Conservation (phyloP, 441 rosid species). For the Breynia disticha region DNA sequence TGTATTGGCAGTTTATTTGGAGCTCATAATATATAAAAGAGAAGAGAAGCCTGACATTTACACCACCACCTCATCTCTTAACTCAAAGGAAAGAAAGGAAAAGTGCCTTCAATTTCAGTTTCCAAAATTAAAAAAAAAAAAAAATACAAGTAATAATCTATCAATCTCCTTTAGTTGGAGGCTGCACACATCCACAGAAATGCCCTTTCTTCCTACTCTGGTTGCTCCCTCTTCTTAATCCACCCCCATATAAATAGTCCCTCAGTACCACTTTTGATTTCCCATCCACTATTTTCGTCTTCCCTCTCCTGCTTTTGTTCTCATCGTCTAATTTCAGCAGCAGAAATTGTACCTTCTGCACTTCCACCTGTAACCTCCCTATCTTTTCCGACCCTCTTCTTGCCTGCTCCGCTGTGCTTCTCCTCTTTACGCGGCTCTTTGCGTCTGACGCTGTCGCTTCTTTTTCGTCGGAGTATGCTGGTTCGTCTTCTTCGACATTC, state of each 20-base stretch:
- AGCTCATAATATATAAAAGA: too few relatives aligned
- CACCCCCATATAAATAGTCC: constrained; percentile 64
- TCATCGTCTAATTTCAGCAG: constrained; percentile 62
- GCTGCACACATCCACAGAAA: constrained; percentile 74
- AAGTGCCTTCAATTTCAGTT: too few relatives aligned
- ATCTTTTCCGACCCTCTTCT: constrained; percentile 76
- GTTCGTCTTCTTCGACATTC: constrained; percentile 38
- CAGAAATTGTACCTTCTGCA: constrained; percentile 78
- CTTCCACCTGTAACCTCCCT: constrained; percentile 77
- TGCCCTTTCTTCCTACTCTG: constrained; percentile 42
- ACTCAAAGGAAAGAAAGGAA: too few relatives aligned
- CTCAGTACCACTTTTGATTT: constrained; percentile 57
- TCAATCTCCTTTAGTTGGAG: constrained; percentile 55
- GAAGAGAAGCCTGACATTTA: too few relatives aligned
- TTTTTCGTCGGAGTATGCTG: constrained; percentile 34
- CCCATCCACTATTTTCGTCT: constrained; percentile 31
- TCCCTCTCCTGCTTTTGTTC: constrained; percentile 44
- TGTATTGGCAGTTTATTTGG: too few relatives aligned
- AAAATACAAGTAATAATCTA: background rate
- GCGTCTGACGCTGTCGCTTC: constrained; percentile 41
- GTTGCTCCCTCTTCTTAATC: constrained; percentile 25
- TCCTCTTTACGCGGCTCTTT: constrained; percentile 31
- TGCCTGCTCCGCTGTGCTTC: constrained; percentile 62
- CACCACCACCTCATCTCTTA: too few relatives aligned
- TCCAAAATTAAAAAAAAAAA: too few relatives aligned